phyloP scores from a whole-genome alignment of 495 filamentous ascomycete genomes.

The Parathielavia appendiculata region DNA sequence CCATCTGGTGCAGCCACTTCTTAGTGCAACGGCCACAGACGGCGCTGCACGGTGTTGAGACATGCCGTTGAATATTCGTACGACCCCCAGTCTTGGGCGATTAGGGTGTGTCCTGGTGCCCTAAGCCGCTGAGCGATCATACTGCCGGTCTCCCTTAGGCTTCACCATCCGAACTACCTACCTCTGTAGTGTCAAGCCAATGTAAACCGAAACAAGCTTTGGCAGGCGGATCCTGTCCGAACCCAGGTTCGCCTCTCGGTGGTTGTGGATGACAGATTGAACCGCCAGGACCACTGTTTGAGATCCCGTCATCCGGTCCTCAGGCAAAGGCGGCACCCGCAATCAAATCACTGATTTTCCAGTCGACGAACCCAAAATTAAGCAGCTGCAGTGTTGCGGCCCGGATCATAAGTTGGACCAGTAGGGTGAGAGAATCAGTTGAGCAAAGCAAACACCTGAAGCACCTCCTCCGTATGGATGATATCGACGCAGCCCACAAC shows the following conservation, averaged over 20 bases:
- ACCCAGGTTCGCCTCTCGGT: no score
- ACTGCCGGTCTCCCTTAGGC: not conserved
- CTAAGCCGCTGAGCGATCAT: not conserved
- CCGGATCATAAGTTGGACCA: not conserved
- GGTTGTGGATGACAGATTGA: not conserved
- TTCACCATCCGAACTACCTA: not conserved
- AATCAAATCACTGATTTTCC: not conserved
- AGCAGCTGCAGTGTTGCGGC: not conserved
- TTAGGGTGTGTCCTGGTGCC: no score
- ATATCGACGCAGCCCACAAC: slow-evolving; percentile 2
- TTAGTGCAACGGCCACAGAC: not conserved
- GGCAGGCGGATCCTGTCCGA: not conserved
- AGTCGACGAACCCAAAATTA: not conserved
- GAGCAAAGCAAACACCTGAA: slow-evolving; percentile 5
- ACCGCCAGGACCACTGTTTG: slow-evolving; percentile 1
- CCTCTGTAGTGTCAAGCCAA: not conserved
- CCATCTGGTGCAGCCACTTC: not conserved
- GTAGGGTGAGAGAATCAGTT: not conserved
- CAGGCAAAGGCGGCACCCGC: not conserved
- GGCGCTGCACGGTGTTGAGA: not conserved
- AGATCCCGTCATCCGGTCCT: not conserved
- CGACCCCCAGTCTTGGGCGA: no score
- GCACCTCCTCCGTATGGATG: not conserved
- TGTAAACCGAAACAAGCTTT: not conserved
- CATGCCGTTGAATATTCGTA: not conserved